Base-by-base conservation (phyloP, 2,329 filamentous ascomycete genomes). In the Fusarium napiforme region DNA sequence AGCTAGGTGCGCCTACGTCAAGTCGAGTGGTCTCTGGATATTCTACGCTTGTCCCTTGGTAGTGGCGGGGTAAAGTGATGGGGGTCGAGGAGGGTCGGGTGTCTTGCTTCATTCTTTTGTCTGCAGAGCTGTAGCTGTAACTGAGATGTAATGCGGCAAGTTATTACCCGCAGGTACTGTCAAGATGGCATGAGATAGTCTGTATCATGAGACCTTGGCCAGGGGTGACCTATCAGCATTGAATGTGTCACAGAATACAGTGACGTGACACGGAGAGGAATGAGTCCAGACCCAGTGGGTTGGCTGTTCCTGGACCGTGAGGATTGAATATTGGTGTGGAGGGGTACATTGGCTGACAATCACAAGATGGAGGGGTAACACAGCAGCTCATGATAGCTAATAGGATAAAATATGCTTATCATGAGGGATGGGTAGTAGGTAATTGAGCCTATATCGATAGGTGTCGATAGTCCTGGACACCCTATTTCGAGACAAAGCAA, bases 61-160 rank as follows among this genome's bases (percentile, higher is more conserved):
- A 70, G 71, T 73, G 75, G 75, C 64, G 75, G 72, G 75, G 75
- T 73, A 77, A 64, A 43, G 32, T 23, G 23, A 36, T 40, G 56
- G 23, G 23, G 23, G 23, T 23, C 23, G 23, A 23, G 23, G 23
- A 23, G 23, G 23, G 23, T 23, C 23, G 23, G 23, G 23, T 40
- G 16, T 26, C 16, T 53, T 21, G 28, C 21, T 39, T 21, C n/a
- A 43, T 18, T 43, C 19, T 43, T 32, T 26, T 43, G n/a, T 18
- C 19, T 39, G 12, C 21, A 14, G 55, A 26, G 23, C 55, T 36
- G 10, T 18, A 47, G 21, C 18, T 53, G 34, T 55, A 55, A 26
- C 45, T 47, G 19, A 47, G 45, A 30, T 10, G 11, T 34, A 34
- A 28, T 28, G 18, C 53, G 32, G 55, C 45, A 58, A 34, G 43